A percentile compares a stretch with the other conserved stretches of the same genome.
phyloP scores from a whole-genome alignment of 306 rosid species.

The Fragaria vesca region DNA sequence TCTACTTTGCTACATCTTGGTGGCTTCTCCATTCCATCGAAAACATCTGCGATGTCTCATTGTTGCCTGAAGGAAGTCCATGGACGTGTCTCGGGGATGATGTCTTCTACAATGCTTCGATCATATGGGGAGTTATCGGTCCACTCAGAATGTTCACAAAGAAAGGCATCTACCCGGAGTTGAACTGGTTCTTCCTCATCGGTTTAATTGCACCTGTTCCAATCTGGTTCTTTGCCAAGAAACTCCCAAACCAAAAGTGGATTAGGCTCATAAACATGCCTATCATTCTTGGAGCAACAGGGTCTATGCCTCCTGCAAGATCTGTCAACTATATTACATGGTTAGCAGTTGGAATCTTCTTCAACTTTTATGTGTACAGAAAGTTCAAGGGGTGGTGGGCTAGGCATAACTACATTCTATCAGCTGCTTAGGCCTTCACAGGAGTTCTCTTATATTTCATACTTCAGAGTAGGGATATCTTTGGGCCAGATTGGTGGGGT shows the following conservation, averaged over 20 bases:
- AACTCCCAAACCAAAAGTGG: constrained; percentile 28
- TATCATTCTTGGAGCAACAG: constrained; percentile 19
- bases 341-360: constrained; percentile 24
- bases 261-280: constrained; percentile 36
- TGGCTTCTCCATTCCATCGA: constrained; percentile 41
- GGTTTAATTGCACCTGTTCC: constrained; percentile 39
- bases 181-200: constrained; percentile 48
- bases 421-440: constrained; percentile 55
- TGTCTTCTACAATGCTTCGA: constrained; percentile 42
- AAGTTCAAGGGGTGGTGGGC: constrained; percentile 47
- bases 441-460: constrained; percentile 47
- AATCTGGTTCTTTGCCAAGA: constrained; percentile 26
- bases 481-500: constrained; percentile 74
- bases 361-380: constrained; percentile 21
- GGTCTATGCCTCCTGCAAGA: constrained; percentile 19
- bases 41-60: constrained; percentile 31
- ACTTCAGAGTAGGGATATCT: constrained; percentile 33
- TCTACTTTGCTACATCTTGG: constrained; percentile 49
- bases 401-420: constrained; percentile 54
- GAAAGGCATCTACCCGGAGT: constrained; percentile 33
- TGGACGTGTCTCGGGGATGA: constrained; percentile 53
- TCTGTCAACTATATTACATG: constrained; percentile 22
- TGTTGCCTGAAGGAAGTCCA: constrained; percentile 42
- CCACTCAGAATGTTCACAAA: constrained; percentile 39
- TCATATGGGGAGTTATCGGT: constrained; percentile 51